Evolutionary conservation across 441 rosid species (phyloP), one percentile per base, ranked within the genome.

Genomic region (Raphanus hybrid): DNA sequence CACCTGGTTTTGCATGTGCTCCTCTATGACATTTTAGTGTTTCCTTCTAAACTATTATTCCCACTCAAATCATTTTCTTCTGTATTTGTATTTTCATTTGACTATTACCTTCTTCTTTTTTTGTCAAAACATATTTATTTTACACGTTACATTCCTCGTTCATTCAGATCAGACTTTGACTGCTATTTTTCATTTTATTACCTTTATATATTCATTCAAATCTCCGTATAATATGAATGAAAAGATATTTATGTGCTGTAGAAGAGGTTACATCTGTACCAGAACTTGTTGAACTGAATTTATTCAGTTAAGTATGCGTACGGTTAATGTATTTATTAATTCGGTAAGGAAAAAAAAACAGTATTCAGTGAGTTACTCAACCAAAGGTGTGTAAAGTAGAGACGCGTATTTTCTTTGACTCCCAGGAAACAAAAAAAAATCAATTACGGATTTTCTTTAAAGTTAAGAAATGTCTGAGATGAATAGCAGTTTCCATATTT

Each of bases 1-100:
- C 73, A 65, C 69, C 54, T 69, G 71, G 45, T 41, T 58, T 57
- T 50, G 71, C 82, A 79, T 79, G 82, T 79, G 82, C 59, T 54
- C 27, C 23, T 52, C 75, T 63, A 0, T 78, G 68, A 15, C 74
- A 4, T 63, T 69, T 61, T 61, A 1, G 52, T 45, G 0, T 18
- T 57, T 71, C 64, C 18, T 55, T 23, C 11, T 34, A 52, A 23
- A 29, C 3, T 16, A 50, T 48, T 71, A 50, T n/a, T 48, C 41
- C 41, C 6, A 76, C 58, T 8, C 70, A 69, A 20, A 26, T 76
- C 45, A 62, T 29, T 75, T 41, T 48, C 37, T 18, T 57, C 20
- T 63, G 0, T 54, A 15, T 41, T 3, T 29, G 3, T 29, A 29
- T 29, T 5, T 29, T 29, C 32, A 29, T 5, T 29, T 29, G 5